phyloP scores from a whole-genome alignment of 768 basidiomycete species.

The Trametes sanguinea region DNA sequence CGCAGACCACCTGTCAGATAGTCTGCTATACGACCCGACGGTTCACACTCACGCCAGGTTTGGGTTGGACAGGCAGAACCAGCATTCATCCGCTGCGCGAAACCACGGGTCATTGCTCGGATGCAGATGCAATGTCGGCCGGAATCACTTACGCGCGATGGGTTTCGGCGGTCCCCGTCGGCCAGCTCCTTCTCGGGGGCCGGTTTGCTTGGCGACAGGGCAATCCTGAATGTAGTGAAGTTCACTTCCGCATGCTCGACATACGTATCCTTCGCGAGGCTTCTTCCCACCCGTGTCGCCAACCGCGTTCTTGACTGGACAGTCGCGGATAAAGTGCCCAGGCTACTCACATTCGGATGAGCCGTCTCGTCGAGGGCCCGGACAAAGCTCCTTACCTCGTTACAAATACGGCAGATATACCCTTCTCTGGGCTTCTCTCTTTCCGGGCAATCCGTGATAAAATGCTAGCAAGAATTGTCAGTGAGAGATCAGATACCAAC shows the following conservation, averaged over 20 bases:
- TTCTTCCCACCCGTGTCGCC: slow-evolving; percentile 85
- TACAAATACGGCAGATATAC: slow-evolving; percentile 87
- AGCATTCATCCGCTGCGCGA: slow-evolving; percentile 82
- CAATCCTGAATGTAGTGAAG: slow-evolving; percentile 89
- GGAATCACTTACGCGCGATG: slow-evolving; percentile 64
- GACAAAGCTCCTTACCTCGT: slow-evolving; percentile 46
- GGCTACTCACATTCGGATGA: slow-evolving; percentile 42
- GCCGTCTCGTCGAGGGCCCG: neutral
- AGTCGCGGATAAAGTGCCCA: slow-evolving; percentile 88
- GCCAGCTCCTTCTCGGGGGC: slow-evolving; percentile 39
- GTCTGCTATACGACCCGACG: neutral
- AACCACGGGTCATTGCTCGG: neutral
- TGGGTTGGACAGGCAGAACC: slow-evolving; percentile 98
- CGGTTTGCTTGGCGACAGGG: slow-evolving; percentile 60
- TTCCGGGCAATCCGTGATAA: slow-evolving; percentile 75
- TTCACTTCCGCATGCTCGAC: slow-evolving; percentile 88
- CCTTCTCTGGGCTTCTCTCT: slow-evolving; percentile 75
- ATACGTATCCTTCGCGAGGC: slow-evolving; percentile 85
- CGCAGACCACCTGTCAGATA: slow-evolving; percentile 11
- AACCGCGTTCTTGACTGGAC: slow-evolving; percentile 73
- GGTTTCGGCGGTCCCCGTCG: slow-evolving; percentile 68
- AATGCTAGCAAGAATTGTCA: slow-evolving; percentile 52
- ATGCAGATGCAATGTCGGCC: neutral
- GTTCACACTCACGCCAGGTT: slow-evolving; percentile 67
- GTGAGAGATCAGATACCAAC: neutral